phyloP scores from a whole-genome alignment of 352 stramenopile genomes.

The Discostella stelligera region DNA sequence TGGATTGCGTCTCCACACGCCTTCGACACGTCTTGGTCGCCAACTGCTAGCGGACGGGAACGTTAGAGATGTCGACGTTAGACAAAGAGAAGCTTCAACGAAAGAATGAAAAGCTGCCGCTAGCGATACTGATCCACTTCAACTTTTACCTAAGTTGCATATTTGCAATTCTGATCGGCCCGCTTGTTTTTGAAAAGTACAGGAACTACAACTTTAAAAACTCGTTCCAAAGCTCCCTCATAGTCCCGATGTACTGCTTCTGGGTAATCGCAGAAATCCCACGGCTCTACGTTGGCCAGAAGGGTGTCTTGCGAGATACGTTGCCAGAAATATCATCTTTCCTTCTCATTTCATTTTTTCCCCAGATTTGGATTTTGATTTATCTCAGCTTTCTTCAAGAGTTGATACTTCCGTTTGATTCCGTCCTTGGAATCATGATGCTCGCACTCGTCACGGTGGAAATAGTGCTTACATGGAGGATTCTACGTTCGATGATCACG shows the following conservation, averaged over 20 bases:
- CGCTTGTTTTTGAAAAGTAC: constrained; percentile 26
- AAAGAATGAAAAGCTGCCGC: constrained; percentile 44
- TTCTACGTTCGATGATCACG: constrained; percentile 28
- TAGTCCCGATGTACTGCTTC: constrained; percentile 30
- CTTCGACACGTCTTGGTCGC: no score
- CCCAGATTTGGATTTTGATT: constrained; percentile 33
- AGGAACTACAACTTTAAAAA: constrained; percentile 27
- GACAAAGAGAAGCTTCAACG: constrained; percentile 9
- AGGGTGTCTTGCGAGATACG: constrained; percentile 35
- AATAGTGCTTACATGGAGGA: constrained; percentile 26
- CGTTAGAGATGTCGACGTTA: constrained; percentile 6
- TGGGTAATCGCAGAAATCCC: constrained; percentile 42
- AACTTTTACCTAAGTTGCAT: constrained; percentile 43
- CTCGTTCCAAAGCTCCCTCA: constrained; percentile 29
- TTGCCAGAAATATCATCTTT: constrained; percentile 42
- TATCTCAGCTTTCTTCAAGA: constrained; percentile 52
- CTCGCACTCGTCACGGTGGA: constrained; percentile 18
- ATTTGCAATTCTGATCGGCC: constrained; percentile 22
- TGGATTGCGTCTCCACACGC: background rate
- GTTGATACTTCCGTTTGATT: constrained; percentile 25
- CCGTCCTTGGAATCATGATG: constrained; percentile 24
- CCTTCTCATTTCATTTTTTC: constrained; percentile 39
- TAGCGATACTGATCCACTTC: constrained; percentile 45
- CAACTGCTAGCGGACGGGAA: background rate
- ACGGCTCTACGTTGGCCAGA: constrained; percentile 42